Conservation (phyloP, 106 monocot species). For the Apostasia shenzhenica region DNA sequence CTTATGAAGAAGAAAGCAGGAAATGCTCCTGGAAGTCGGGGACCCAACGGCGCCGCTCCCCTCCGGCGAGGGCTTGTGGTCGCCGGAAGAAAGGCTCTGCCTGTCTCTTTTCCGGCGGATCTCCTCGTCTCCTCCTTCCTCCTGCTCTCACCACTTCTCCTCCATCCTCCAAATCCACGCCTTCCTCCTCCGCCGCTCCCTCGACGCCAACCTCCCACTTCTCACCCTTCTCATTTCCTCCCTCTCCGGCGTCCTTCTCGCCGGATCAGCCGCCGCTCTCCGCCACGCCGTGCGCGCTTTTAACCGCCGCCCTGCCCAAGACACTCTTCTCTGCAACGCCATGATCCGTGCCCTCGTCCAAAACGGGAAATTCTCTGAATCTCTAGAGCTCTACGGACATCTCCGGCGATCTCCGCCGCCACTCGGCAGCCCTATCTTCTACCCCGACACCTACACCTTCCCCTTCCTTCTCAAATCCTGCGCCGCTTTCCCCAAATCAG, state of each 20-base stretch:
- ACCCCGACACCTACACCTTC: constrained; percentile 36
- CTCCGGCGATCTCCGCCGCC: constrained; percentile 5
- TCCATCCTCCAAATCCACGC: constrained; percentile 9
- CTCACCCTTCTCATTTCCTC: constrained; percentile 1
- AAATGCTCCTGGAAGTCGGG: background rate
- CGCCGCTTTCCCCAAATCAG: background rate
- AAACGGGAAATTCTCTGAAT: constrained; percentile 9
- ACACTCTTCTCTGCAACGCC: constrained; percentile 29
- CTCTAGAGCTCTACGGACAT: constrained; percentile 22
- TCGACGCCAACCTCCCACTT: background rate
- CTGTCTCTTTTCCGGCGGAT: constrained; percentile 1
- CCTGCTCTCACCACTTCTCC: background rate
- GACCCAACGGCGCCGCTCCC: background rate
- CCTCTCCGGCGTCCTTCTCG: background rate
- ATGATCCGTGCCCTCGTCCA: constrained; percentile 18
- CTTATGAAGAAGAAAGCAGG: background rate
- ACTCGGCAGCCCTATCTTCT: background rate
- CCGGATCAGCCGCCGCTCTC: background rate
- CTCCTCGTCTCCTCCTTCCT: background rate
- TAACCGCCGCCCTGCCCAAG: constrained; percentile 15
- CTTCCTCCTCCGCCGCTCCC: constrained; percentile 6
- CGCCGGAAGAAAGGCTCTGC: constrained; percentile 4
- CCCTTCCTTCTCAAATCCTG: constrained; percentile 37
- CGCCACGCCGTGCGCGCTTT: background rate
- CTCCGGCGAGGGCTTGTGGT: constrained; percentile 1